phyloP scores from a whole-genome alignment of 768 basidiomycete genomes.

The Pisolithus tinctorius region DNA sequence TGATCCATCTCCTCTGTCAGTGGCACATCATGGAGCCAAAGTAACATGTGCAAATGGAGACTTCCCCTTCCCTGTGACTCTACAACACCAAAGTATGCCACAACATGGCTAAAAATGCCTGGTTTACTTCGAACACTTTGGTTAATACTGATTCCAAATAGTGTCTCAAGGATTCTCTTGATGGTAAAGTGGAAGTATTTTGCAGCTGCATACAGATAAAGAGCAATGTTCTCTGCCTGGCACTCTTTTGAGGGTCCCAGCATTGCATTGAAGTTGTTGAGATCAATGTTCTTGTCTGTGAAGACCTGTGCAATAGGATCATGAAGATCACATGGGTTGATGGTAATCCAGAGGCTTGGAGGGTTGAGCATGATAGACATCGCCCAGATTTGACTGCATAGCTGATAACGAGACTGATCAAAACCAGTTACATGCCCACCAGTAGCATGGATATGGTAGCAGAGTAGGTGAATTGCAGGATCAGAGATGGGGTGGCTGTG shows the following conservation, averaged over 20 bases:
- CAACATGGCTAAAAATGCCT: slow-evolving; percentile 25
- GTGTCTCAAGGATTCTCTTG: slow-evolving; percentile 17
- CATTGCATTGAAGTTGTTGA: slow-evolving; percentile 30
- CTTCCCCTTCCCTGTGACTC: slow-evolving; percentile 37
- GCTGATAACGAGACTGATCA: no score
- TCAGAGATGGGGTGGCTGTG: no score
- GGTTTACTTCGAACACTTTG: neutral
- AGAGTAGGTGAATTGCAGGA: no score
- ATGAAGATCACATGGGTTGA: no score
- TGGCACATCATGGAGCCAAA: neutral
- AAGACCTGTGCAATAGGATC: slow-evolving; percentile 9
- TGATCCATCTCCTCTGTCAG: neutral
- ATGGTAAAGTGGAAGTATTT: slow-evolving; percentile 36
- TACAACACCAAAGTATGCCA: slow-evolving; percentile 20
- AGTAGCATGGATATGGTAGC: no score
- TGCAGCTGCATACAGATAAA: slow-evolving; percentile 36
- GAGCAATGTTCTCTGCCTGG: slow-evolving; percentile 24
- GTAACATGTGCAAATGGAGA: slow-evolving; percentile 16
- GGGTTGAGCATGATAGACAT: no score
- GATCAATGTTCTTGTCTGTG: slow-evolving; percentile 35
- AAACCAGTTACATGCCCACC: no score
- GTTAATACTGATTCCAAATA: slow-evolving; percentile 27
- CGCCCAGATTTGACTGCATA: no score
- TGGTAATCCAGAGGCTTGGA: no score
- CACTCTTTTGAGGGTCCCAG: slow-evolving; percentile 14